These are phyloP conservation scores for Crassisporium funariophilum DNA, from an alignment of 768 basidiomycete genomes.

Conservation along the genomic window DNA sequence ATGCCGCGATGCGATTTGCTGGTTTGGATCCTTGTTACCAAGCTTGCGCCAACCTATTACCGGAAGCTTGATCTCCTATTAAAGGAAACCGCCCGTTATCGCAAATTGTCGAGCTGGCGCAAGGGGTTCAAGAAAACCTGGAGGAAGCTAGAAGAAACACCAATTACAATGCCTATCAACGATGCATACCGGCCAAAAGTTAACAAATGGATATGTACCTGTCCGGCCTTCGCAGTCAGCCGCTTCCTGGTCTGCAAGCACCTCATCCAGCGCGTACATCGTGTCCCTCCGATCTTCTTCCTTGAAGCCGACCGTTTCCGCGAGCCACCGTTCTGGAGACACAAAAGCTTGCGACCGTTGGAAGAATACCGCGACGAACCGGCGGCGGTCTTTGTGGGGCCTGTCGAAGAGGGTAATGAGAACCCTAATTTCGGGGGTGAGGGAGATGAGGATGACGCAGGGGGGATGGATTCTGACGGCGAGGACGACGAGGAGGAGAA, in stretches of 20 bases:
- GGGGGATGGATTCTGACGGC: not conserved
- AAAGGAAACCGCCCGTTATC: slow-evolving; percentile 13
- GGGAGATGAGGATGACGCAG: not conserved
- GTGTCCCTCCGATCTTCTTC: slow-evolving; percentile 19
- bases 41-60: not conserved
- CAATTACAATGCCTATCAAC: slow-evolving; percentile 19
- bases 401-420: not conserved
- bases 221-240: slow-evolving; percentile 12
- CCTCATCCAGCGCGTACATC: slow-evolving; percentile 16
- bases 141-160: slow-evolving; percentile 14
- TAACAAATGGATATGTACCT: slow-evolving; percentile 16
- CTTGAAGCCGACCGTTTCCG: slow-evolving; percentile 12
- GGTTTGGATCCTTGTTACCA: slow-evolving; percentile 9
- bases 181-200: slow-evolving; percentile 19
- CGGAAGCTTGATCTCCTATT: slow-evolving; percentile 17
- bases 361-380: not conserved
- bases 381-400: not conserved
- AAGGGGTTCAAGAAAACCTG: slow-evolving; percentile 20
- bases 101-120: slow-evolving; percentile 18
- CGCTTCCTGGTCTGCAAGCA: slow-evolving; percentile 20
- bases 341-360: slow-evolving; percentile 11
- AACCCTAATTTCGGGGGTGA: not conserved
- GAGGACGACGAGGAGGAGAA: not conserved
- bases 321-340: slow-evolving; percentile 18
- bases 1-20: slow-evolving; percentile 24